Evolutionary conservation across 2,329 filamentous ascomycete species (phyloP), one percentile per base, ranked within the genome.

Genomic region (Neofusicoccum laricinum): DNA sequence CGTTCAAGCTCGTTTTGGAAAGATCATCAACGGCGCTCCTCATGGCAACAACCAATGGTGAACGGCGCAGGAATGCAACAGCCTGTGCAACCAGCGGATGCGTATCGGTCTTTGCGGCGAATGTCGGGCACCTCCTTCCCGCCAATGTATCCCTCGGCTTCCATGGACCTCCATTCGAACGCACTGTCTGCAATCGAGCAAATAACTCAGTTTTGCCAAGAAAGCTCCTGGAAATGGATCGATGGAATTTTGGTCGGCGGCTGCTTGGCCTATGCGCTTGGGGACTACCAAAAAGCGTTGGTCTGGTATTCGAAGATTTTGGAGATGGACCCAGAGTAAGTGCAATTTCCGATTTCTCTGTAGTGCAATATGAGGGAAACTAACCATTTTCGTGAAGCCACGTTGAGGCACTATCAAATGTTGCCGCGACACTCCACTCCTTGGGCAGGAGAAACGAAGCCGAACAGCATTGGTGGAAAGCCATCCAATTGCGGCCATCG

Each of bases 181-280:
- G 74, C 76, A 30, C 72, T 73, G 12, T 73, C 74, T n/a, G 76
- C 76, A 2, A 63, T 78, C 17, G 75, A 76, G 45, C 70, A 73
- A 5, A 75, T 78, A 40, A 74, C 71, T 2, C 73, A 73, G 41
- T 72, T 74, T 53, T 76, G 75, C 55, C 71, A 74, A 45, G 78
- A 81, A 61, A 77, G 79, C 49, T 73, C 74, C 41, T 77, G 75
- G 75, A 73, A 70, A 61, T 99, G 95, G 95, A 85, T 93, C 61
- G 94, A 98, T 73, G 95, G 95, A 2, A 93, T 98, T 81, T 82
- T 98, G 43, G 82, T 98, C 6, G 92, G 91, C 43, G 95, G 95
- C 2, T 98, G 95, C 78, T 82, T 99, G 65, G 90, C 94, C 57
- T 98, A 98, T 78, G 93, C 91, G 7, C 79, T 98, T 14, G 92